These are phyloP conservation scores for Trifolium pratense DNA, from an alignment of 306 rosid genomes.

Conservation along the genomic window DNA sequence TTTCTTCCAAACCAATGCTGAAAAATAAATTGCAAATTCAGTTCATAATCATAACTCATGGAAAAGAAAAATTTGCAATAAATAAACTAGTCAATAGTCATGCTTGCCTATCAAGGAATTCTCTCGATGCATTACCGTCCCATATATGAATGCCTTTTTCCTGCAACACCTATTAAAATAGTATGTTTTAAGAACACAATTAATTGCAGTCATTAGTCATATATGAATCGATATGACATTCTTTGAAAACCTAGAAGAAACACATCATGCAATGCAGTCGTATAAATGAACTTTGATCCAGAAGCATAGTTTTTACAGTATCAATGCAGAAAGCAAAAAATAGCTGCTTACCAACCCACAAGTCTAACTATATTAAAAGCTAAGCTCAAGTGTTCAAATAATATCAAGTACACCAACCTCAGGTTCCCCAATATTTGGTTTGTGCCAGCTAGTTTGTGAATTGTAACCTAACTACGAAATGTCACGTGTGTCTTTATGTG, in stretches of 20 bases:
- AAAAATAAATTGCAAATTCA: conserved; percentile 33
- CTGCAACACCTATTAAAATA: conserved; percentile 74
- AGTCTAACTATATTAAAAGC: background rate
- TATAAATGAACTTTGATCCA: conserved; percentile 2
- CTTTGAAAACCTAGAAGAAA: conserved; percentile 9
- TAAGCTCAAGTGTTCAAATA: conserved; percentile 25
- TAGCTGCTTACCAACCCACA: conserved; percentile 29
- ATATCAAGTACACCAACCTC: conserved; percentile 28
- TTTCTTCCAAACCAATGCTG: conserved; percentile 84
- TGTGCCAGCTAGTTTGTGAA: conserved; percentile 11
- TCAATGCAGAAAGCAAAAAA: conserved; percentile 19
- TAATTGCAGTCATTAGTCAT: conserved; percentile 5
- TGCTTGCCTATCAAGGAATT: conserved; percentile 90
- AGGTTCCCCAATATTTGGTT: conserved; percentile 3
- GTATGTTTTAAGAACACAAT: conserved; percentile 34
- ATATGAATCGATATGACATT: conserved; percentile 28
- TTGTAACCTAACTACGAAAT: conserved; percentile 11
- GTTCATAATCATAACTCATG: conserved; percentile 42
- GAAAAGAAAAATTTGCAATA: conserved; percentile 13
- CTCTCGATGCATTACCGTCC: conserved; percentile 98
- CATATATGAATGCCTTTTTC: conserved; percentile 89
- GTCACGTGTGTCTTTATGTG: too few species aligned
- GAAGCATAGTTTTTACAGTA: conserved; percentile 2
- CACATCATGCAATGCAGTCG: conserved; percentile 9
- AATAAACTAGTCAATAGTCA: conserved; percentile 29